Base-by-base conservation (phyloP, 805 yeast genomes). In the Cyberlindnera suaveolens region DNA sequence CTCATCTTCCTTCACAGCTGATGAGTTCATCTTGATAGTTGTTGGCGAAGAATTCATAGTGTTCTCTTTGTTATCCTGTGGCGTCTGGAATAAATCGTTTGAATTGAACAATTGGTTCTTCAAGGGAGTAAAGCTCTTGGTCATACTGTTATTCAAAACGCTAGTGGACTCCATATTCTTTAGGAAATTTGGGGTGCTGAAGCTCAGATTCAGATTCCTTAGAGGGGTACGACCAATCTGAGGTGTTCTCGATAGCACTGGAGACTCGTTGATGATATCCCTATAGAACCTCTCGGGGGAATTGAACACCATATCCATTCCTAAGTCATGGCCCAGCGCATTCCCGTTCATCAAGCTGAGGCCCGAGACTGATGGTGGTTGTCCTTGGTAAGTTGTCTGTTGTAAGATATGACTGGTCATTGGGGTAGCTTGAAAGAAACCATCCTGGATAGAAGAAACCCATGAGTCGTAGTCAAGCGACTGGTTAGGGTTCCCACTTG, bases 261-360 rank as follows among this genome's bases (percentile, higher is more conserved):
- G 61, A 1, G 61, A 57, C 36, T 55, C 61, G 31, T 56, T 51
- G 31, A 56, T 53, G 36, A 56, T 38, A 23, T 56, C 61, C 30
- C 57, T 50, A 37, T 56, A 57, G 35, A 57, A 56, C 14, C 59
- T 39, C 31, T 54, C 59, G 4, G 62, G 62, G 0, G 62, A 54
- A 40, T 57, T 49, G 44, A 52, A 31, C 48, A 48, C 23, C 31
- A 32, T 15, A 33, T 32, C 41, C 36, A 39, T 32, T n/a, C 33
- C 20, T 8, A 37, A 49, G 14, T 47, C 48, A 6, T 13, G 42
- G 14, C 17, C 50, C 35, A 17, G 38, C 37, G 19, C 16, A 16
- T n/a, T 18, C 3, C 31, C 38, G 31, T 20, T 11, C 31, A 35
- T 35, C 16, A 17, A n/a, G 14, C 27, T 23, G 13, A 23, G 27